Evolutionary conservation across 164 flowering plant species (phyloP), one percentile per base, ranked within the genome.

Genomic region (Berberis thunbergii): DNA sequence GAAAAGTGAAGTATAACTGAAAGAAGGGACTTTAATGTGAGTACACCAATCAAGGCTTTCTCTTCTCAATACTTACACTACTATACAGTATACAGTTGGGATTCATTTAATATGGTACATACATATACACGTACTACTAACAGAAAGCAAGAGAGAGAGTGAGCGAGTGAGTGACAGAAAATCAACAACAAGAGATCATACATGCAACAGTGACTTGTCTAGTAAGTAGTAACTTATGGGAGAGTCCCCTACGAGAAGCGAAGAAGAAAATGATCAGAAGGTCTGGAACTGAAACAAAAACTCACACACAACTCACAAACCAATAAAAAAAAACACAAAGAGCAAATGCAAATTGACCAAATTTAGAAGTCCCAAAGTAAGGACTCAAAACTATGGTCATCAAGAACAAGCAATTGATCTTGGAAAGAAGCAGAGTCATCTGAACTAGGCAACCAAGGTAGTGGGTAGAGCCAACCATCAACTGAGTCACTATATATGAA

Each of bases 381-480:
- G 62, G 75, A 71, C 59, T 70, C 78, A 64, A 69, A 70, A 38
- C 70, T 59, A 39, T 38, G n/a, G 59, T 13, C 39, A 7, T 69
- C 77, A 8, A 68, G 71, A 67, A 50, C 56, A 49, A 40, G 11
- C 3, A 61, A 45, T 41, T 74, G 69, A 57, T 74, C 76, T 11
- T 44, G n/a, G 40, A 13, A 52, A 59, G 70, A 61, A 46, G 62
- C 74, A 67, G 57, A 62, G 69, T 73, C 78, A 13, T 73, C 78
- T 38, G 43, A 49, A 45, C 68, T 59, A 39, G 64, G 75, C 56
- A 76, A 42, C 79, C 80, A 80, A 1, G 82, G 78, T 2, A 78
- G 76, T 1, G 75, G 69, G 61, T 76, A 76, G 0, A 70, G 2
- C 81, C 87, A 83, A 11, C 67, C 74, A 4, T 72, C 84, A 38